Percentiles rank a stretch among this genome's conserved stretches.
Conservation (phyloP, 2,329 filamentous ascomycete genomes). For the Trichophyton mentagrophytes region DNA sequence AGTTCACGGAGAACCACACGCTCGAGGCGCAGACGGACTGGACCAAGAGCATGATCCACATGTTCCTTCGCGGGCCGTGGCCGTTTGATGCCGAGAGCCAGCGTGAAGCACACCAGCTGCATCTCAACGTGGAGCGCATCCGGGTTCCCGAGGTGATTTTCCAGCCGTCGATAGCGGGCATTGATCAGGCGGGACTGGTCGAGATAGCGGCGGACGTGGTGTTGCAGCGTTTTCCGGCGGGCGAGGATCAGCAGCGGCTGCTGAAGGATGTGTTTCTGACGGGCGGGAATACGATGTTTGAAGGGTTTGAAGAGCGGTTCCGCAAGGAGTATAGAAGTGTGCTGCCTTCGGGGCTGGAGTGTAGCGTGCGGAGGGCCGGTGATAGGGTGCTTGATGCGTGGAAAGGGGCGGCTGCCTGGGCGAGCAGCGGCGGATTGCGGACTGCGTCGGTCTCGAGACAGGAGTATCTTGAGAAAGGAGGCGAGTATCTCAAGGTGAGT, state of each 20-base stretch:
- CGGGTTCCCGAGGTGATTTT: constrained; percentile 88
- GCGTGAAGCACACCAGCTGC: constrained; percentile 71
- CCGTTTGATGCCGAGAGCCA: constrained; percentile 72
- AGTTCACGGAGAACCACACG: constrained; percentile 85
- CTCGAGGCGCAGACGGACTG: constrained; percentile 87
- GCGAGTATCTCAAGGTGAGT: constrained; percentile 76
- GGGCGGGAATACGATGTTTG: constrained; percentile 80
- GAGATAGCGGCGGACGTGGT: constrained; percentile 88
- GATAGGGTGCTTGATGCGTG: constrained; percentile 80
- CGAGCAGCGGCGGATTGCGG: constrained; percentile 44
- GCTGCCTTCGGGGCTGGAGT: constrained; percentile 53
- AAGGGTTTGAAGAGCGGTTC: constrained; percentile 73
- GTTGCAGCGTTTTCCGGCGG: constrained; percentile 57
- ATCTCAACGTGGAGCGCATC: constrained; percentile 93
- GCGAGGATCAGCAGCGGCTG: constrained; percentile 51
- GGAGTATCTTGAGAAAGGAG: constrained; percentile 84
- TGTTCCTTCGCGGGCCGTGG: constrained; percentile 76
- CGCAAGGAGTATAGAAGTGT: constrained; percentile 58
- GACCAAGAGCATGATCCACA: constrained; percentile 82
- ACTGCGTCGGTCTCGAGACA: constrained; percentile 58
- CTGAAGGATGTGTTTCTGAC: constrained; percentile 84
- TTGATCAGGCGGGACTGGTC: constrained; percentile 85
- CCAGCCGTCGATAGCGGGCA: constrained; percentile 77
- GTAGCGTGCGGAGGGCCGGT: constrained; percentile 58
- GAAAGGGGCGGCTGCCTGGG: constrained; percentile 85